phyloP scores from a whole-genome alignment of 208 protist genomes.

The Porcisia hertigi region DNA sequence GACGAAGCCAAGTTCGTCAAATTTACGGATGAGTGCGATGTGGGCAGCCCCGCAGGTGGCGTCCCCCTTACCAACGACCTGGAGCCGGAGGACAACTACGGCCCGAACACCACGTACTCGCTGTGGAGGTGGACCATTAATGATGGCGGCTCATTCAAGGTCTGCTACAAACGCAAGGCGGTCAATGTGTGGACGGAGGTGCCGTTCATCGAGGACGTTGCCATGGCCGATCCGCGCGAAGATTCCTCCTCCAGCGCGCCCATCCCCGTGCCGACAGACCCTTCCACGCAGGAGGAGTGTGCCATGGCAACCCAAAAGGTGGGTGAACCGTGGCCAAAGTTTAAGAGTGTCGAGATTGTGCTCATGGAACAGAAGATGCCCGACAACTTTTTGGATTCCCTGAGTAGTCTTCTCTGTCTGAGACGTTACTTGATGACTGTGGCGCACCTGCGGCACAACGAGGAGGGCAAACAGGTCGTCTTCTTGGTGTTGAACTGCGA shows the following conservation, averaged over 20 bases:
- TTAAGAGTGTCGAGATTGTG: slow-evolving; percentile 47
- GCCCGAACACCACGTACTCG: slow-evolving; percentile 64
- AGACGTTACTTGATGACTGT: slow-evolving; percentile 38
- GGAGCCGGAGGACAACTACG: slow-evolving; percentile 63
- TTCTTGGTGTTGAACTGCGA: slow-evolving; percentile 68
- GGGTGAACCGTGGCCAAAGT: slow-evolving; percentile 37
- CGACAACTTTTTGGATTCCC: slow-evolving; percentile 17
- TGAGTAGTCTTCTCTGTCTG: slow-evolving; percentile 62
- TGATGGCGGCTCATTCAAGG: slow-evolving; percentile 59
- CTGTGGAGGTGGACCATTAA: slow-evolving; percentile 55
- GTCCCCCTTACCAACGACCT: slow-evolving; percentile 57
- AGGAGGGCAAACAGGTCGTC: slow-evolving; percentile 34
- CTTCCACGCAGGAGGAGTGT: slow-evolving; percentile 46
- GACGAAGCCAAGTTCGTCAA: slow-evolving; percentile 76
- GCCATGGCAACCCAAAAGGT: slow-evolving; percentile 30
- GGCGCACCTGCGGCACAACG: slow-evolving; percentile 36
- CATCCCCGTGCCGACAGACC: slow-evolving; percentile 49
- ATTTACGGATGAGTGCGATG: slow-evolving; percentile 54
- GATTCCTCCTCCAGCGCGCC: slow-evolving; percentile 1
- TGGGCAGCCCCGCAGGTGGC: slow-evolving; percentile 54
- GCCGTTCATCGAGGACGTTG: slow-evolving; percentile 56
- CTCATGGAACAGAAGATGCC: slow-evolving; percentile 33
- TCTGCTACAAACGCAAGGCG: slow-evolving; percentile 67
- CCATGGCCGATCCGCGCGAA: neutral
- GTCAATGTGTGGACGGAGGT: slow-evolving; percentile 60